These are phyloP conservation scores for Blastomyces parvus DNA, from an alignment of 2,329 filamentous ascomycete genomes.

Conservation along the genomic window DNA sequence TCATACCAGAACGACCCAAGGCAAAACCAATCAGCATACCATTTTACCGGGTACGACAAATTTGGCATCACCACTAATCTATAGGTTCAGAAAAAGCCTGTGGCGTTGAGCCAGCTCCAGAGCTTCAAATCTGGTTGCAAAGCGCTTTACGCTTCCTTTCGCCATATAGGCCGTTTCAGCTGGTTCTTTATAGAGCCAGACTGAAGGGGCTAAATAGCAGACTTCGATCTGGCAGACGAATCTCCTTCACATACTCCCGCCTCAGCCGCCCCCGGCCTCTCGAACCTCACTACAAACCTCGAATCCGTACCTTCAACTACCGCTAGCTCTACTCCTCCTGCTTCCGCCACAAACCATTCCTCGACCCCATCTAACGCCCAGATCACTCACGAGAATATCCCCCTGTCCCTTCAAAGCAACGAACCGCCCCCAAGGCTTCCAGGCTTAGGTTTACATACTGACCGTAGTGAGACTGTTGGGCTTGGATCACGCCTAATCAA, in stretches of 20 bases:
- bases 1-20: not conserved
- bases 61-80: not conserved
- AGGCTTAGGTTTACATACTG: constrained; percentile 5
- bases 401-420: constrained; percentile 2
- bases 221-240: constrained; percentile 66
- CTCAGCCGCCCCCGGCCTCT: constrained; percentile 59
- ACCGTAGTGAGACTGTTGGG: not conserved
- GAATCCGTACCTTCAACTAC: constrained; percentile 43
- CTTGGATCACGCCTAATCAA: constrained; percentile 19
- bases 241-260: constrained; percentile 46
- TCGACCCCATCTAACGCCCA: constrained; percentile 12
- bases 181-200: constrained; percentile 38
- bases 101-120: constrained; percentile 7
- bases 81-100: not conserved
- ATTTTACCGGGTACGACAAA: not conserved
- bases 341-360: constrained; percentile 8
- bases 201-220: constrained; percentile 35
- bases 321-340: constrained; percentile 20
- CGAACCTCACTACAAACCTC: constrained; percentile 49
- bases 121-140: constrained; percentile 9
- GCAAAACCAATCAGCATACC: not conserved
- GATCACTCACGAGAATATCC: constrained; percentile 6
- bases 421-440: constrained; percentile 5
- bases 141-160: constrained; percentile 3
- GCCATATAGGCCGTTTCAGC: constrained; percentile 31